Evolutionary conservation across 208 protist genomes (phyloP).

Genomic region (Leishmania aethiopica): DNA sequence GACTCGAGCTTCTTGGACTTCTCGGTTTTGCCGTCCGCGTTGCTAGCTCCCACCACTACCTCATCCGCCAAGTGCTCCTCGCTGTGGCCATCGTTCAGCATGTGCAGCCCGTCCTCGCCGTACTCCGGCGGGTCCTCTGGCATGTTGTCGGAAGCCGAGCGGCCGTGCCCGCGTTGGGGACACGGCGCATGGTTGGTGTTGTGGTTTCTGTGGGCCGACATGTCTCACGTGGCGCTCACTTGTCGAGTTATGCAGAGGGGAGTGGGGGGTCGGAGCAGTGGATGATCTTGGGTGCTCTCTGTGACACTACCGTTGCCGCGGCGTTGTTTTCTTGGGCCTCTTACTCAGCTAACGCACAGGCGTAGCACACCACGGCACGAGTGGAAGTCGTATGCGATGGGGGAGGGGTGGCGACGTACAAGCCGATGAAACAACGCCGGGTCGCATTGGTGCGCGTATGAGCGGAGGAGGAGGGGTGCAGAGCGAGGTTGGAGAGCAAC

Average conservation of each 20-base stretch:
- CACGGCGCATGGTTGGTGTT: not conserved
- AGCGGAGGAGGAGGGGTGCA: not conserved
- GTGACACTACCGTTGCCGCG: not conserved
- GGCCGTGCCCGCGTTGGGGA: not conserved
- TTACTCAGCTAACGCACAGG: not conserved
- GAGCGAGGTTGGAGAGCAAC: not conserved
- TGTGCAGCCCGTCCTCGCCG: conserved; percentile 38
- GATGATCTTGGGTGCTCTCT: not conserved
- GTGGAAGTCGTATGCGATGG: not conserved
- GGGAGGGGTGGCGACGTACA: not conserved
- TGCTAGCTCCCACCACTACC: not conserved
- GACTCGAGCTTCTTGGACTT: not conserved
- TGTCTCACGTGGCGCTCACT: not conserved
- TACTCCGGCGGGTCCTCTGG: conserved; percentile 46
- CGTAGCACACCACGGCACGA: not conserved
- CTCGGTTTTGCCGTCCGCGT: not conserved
- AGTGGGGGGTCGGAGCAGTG: not conserved
- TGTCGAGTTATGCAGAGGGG: not conserved
- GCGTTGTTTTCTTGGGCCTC: not conserved
- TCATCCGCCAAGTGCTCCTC: conserved; percentile 12
- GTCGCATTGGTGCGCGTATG: not conserved
- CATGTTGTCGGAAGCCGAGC: conserved; percentile 10
- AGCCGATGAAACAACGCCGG: not conserved
- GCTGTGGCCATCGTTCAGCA: conserved; percentile 28
- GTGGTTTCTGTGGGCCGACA: not conserved